phyloP scores from a whole-genome alignment of 2,329 filamentous ascomycete species.

The Fusarium hostae region DNA sequence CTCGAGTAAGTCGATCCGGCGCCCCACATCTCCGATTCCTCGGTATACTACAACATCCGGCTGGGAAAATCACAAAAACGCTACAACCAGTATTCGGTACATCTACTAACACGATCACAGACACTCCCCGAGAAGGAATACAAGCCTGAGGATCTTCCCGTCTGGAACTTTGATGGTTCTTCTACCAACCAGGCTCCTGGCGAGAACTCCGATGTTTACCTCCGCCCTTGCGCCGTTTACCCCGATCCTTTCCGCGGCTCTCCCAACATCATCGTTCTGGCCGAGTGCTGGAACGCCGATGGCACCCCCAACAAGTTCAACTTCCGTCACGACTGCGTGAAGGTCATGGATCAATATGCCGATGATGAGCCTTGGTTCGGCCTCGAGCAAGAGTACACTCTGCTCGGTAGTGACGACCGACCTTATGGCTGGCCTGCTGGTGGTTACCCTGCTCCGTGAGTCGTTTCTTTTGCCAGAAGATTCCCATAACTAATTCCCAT shows the following conservation, averaged over 20 bases:
- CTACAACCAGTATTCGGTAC: too few species aligned
- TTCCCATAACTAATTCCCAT: too few species aligned
- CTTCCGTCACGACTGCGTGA: constrained; percentile 90
- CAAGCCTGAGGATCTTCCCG: constrained; percentile 63
- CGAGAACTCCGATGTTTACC: constrained; percentile 97
- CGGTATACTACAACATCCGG: too few species aligned
- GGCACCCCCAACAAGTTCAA: constrained; percentile 98
- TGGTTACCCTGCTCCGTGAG: constrained; percentile 89
- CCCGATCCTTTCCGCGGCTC: constrained; percentile 90
- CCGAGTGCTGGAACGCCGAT: constrained; percentile 94
- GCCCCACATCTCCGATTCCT: too few species aligned
- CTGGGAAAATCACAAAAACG: too few species aligned
- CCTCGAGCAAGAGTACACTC: constrained; percentile 94
- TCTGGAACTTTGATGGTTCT: constrained; percentile 76
- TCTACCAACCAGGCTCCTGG: constrained; percentile 92
- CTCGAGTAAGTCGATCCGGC: constrained; percentile 75
- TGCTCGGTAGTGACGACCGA: constrained; percentile 81
- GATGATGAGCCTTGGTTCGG: constrained; percentile 94
- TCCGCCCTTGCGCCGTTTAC: constrained; percentile 88
- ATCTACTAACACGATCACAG: constrained; percentile 45
- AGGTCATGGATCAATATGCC: constrained; percentile 89
- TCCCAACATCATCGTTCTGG: constrained; percentile 93
- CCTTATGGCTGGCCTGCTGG: constrained; percentile 80
- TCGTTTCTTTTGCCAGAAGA: too few species aligned
- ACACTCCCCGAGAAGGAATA: constrained; percentile 63